Percentiles rank a stretch among this genome's conserved stretches.
These are phyloP conservation scores for Amanita fuliginea DNA, from an alignment of 768 basidiomycete species.

Conservation along the genomic window DNA sequence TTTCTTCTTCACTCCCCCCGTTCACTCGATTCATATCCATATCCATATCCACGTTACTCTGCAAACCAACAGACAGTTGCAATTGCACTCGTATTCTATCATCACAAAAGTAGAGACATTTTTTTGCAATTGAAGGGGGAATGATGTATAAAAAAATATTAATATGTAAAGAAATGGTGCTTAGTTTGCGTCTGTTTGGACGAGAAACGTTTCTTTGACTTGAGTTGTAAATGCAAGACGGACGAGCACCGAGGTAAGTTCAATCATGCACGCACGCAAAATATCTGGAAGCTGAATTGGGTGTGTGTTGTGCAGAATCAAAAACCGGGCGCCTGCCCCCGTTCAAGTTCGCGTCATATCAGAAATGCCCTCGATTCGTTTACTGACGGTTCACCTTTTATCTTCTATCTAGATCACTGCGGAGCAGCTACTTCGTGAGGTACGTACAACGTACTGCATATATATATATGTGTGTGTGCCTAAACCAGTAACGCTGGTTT, in stretches of 20 bases:
- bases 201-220: not conserved
- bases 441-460: conserved; percentile 16
- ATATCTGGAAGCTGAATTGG: conserved; percentile 4
- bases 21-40: not conserved
- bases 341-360: conserved; percentile 59
- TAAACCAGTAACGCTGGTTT: not conserved
- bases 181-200: not conserved
- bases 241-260: conserved; percentile 60
- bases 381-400: not conserved
- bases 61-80: not conserved
- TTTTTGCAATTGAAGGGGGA: no score
- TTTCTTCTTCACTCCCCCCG: not conserved
- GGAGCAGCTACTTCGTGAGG: conserved; percentile 94
- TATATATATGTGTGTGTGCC: no score
- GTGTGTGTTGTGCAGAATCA: conserved; percentile 51
- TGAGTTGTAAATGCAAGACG: conserved; percentile 43
- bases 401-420: conserved; percentile 77
- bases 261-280: not conserved
- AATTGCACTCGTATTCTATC: not conserved
- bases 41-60: not conserved
- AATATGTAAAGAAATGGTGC: not conserved
- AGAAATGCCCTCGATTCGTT: not conserved
- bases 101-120: not conserved
- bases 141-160: not conserved
- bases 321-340: conserved; percentile 93